Conservation (phyloP, 768 basidiomycete species). For the Russula griseocarnosa region DNA sequence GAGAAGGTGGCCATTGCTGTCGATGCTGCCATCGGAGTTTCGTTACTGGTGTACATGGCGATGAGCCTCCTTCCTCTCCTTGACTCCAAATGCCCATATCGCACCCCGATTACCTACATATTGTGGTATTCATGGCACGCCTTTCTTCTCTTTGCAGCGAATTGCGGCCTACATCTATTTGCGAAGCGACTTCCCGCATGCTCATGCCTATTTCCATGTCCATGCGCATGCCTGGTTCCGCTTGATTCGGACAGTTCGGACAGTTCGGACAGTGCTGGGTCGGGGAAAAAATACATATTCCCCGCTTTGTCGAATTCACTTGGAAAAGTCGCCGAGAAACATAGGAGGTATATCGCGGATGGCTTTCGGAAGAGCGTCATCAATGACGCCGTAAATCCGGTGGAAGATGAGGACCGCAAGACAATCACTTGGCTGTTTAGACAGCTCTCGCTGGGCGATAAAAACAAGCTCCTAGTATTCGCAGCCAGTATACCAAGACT, state of each 20-base stretch:
- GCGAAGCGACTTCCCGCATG: too few species aligned
- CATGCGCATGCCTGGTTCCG: too few species aligned
- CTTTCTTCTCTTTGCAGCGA: background rate
- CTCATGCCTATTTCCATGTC: too few species aligned
- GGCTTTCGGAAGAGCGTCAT: background rate
- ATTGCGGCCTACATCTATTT: too few species aligned
- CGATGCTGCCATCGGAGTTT: background rate
- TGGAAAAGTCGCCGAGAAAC: too few species aligned
- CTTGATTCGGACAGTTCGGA: too few species aligned
- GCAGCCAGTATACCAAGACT: background rate
- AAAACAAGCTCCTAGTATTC: background rate
- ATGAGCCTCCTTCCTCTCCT: background rate
- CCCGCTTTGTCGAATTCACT: too few species aligned
- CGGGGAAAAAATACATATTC: too few species aligned
- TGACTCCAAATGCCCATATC: background rate
- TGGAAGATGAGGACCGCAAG: background rate
- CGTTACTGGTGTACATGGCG: background rate
- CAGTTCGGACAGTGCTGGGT: too few species aligned
- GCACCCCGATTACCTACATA: background rate
- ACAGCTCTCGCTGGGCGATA: background rate
- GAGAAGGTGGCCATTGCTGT: background rate
- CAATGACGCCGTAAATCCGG: background rate
- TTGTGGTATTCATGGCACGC: background rate
- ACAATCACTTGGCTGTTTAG: background rate
- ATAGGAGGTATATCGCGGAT: background rate